Base-by-base conservation (phyloP, 805 yeast genomes). In the Candida adriatica region DNA sequence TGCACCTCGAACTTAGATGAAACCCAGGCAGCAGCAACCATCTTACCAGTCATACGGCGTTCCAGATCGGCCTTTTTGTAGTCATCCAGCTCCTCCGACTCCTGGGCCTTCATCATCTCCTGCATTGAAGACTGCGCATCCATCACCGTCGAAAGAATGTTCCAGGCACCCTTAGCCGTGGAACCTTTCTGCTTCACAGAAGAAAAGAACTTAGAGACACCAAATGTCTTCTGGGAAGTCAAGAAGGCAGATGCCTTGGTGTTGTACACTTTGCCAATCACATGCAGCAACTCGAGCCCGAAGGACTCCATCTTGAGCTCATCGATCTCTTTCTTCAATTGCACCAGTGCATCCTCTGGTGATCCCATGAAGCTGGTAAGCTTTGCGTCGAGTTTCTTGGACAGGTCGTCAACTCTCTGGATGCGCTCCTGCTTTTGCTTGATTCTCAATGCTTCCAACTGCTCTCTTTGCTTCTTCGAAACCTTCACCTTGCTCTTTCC, bases 1-100 rank as follows among this genome's bases (percentile, higher is more conserved):
- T 79, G 79, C 33, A 88, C 77, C 61, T 92, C 99, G 58, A 76
- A 79, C 45, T 82, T 78, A 14, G 95, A 85, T 24, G 94, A 84
- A 15, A 84, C 83, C 99, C 99, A 92, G 13, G 95, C 94, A 2
- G 95, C 87, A 6, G 92, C 90, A 30, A 92, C 67, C 15, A 92
- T 73, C 55, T 90, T 92, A 16, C 98, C 97, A 33, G 86, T 77
- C 41, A 90, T 70, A 35, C 73, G 62, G 30, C 86, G 71, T 50
- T 90, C 96, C 60, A 82, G 73, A 51, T 86, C 92, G 2, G 78
- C 86, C 40, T 74, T 71, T 46, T 73, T 70, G 33, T 71, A 80
- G 6, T 75, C 73, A 26, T 65, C 73, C 61, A 66, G 55, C 26
- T 62, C 61, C 33, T 62, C 68, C 1, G 64, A 74, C 18, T 66